A percentile compares a stretch with the other conserved stretches of the same genome.
These are phyloP conservation scores for Rhizoclosmatium globosum DNA, from an alignment of 192 early-diverging fungal species.

Conservation along the genomic window DNA sequence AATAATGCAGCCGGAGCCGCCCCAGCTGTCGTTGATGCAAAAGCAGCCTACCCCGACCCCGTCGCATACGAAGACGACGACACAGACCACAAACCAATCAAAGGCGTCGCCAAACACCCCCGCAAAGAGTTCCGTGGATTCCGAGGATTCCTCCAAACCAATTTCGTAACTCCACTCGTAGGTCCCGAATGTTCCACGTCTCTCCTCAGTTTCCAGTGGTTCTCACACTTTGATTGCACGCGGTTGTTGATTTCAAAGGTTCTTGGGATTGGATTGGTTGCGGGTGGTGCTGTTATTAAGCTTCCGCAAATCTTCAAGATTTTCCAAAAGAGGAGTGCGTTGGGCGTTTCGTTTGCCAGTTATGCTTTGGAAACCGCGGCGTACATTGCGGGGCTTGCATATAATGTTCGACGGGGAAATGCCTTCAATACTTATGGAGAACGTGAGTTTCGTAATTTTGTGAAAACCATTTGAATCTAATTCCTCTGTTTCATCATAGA, in stretches of 20 bases:
- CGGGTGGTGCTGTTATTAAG: conserved; percentile 92
- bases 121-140: conserved; percentile 31
- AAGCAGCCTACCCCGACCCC: background rate
- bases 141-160: conserved; percentile 19
- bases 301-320: conserved; percentile 97
- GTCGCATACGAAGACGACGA: background rate
- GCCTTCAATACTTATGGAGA: conserved; percentile 81
- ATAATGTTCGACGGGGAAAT: conserved; percentile 83
- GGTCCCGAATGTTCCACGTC: conserved; percentile 80
- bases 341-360: conserved; percentile 82
- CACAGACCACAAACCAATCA: conserved; percentile 9
- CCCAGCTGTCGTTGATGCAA: background rate
- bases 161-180: conserved; percentile 70
- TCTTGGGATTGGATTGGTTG: conserved; percentile 93
- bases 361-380: conserved; percentile 87
- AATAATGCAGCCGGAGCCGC: background rate
- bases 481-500: conserved; percentile 57
- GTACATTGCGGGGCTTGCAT: conserved; percentile 80
- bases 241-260: conserved; percentile 88
- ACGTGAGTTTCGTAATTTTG: conserved; percentile 29
- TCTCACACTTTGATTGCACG: conserved; percentile 78
- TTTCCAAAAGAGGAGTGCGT: conserved; percentile 68
- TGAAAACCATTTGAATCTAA: conserved; percentile 6
- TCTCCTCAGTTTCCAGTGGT: conserved; percentile 75
- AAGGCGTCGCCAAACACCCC: conserved; percentile 12